Conservation (phyloP, 495 filamentous ascomycete species). For the Talaromyces stipitatus region DNA sequence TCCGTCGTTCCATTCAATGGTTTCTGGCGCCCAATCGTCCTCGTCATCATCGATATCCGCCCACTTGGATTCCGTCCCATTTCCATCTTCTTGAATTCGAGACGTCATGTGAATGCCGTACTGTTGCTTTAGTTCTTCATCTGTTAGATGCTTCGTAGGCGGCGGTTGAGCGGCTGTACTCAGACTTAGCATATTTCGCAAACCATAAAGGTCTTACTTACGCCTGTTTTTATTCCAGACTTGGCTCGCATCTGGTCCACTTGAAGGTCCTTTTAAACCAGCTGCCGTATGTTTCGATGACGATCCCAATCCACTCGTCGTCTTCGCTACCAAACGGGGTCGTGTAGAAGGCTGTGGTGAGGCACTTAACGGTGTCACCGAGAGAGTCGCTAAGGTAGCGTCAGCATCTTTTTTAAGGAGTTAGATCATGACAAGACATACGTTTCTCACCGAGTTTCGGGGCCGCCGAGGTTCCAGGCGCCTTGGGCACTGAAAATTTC, state of each 20-base stretch:
- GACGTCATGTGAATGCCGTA: conserved; percentile 95
- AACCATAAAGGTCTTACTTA: conserved; percentile 36
- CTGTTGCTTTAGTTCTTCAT: conserved; percentile 93
- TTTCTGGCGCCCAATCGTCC: conserved; percentile 95
- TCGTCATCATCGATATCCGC: conserved; percentile 98
- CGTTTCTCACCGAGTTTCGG: conserved; percentile 52
- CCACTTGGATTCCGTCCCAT: conserved; percentile 85
- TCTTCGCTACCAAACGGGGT: conserved; percentile 62
- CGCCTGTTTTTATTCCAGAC: conserved; percentile 99
- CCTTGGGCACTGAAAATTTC: conserved; percentile 52
- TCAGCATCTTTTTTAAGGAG: conserved; percentile 14
- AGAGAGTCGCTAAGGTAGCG: conserved; percentile 25
- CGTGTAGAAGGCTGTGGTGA: conserved; percentile 38
- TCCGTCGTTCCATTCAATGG: conserved; percentile 94
- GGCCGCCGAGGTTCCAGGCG: conserved; percentile 44
- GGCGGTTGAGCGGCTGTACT: conserved; percentile 63
- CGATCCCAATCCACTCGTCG: conserved; percentile 46
- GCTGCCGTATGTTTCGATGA: conserved; percentile 38
- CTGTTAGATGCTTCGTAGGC: conserved; percentile 85
- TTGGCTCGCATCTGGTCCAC: conserved; percentile 59
- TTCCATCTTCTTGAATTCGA: conserved; percentile 74
- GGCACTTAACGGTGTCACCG: conserved; percentile 32
- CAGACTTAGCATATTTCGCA: conserved; percentile 18
- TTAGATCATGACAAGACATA: conserved; percentile 14
- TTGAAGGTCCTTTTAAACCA: conserved; percentile 37